phyloP scores from a whole-genome alignment of 306 rosid species.

The Prunus campanulata region DNA sequence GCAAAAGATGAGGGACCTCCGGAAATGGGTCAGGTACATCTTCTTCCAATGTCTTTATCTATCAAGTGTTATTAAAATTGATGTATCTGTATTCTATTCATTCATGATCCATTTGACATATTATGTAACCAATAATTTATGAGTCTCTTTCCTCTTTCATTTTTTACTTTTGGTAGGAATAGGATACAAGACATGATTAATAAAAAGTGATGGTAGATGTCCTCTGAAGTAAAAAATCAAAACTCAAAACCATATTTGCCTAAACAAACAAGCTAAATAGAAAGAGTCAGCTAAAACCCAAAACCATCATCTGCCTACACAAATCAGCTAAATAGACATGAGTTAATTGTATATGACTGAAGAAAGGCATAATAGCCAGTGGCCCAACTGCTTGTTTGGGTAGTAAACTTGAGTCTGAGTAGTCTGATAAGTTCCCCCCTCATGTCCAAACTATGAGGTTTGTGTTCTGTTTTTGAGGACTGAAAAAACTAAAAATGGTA shows the following conservation, averaged over 20 bases:
- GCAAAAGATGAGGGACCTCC: constrained; percentile 98
- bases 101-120: not conserved
- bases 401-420: not conserved
- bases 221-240: not conserved
- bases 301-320: not conserved
- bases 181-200: not conserved
- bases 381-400: not conserved
- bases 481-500: too few relatives aligned
- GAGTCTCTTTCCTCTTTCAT: not conserved
- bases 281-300: not conserved
- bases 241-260: not conserved
- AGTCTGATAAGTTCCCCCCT: not conserved
- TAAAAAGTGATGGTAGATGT: not conserved
- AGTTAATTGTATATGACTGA: not conserved
- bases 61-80: not conserved
- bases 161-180: not conserved
- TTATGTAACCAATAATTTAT: not conserved
- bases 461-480: not conserved
- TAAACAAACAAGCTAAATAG: not conserved
- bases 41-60: constrained; percentile 26
- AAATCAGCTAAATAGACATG: not conserved
- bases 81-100: not conserved
- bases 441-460: not conserved
- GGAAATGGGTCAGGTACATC: constrained; percentile 93
- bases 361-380: not conserved